phyloP scores from a whole-genome alignment of 768 basidiomycete genomes.

The Lactifluus echinatus region DNA sequence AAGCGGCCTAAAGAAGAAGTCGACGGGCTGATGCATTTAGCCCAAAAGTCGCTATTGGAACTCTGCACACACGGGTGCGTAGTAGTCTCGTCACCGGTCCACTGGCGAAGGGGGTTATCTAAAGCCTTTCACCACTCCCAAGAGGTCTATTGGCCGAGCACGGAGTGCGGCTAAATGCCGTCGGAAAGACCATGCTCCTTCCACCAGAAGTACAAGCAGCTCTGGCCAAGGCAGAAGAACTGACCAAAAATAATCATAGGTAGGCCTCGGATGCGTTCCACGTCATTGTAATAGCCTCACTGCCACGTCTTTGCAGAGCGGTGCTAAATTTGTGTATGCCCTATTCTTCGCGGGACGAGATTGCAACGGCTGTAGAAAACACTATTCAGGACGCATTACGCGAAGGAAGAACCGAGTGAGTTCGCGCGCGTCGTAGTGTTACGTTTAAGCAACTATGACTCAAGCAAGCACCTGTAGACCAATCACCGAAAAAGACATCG shows the following conservation, averaged over 20 bases:
- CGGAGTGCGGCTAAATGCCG: conserved; percentile 74
- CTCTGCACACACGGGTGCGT: conserved; percentile 74
- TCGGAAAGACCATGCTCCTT: conserved; percentile 70
- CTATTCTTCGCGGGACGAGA: conserved; percentile 88
- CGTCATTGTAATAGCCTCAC: background rate
- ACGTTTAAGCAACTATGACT: conserved; percentile 1
- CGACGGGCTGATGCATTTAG: conserved; percentile 76
- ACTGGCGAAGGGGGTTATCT: background rate
- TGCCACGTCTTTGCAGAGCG: conserved; percentile 39
- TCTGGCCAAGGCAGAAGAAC: conserved; percentile 57
- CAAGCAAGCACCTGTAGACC: conserved; percentile 24
- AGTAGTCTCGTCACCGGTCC: background rate
- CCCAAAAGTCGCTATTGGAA: conserved; percentile 68
- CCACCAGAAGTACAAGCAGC: conserved; percentile 68
- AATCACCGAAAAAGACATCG: conserved; percentile 63
- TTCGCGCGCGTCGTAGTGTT: background rate
- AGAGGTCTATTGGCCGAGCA: conserved; percentile 77
- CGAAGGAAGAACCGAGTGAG: conserved; percentile 26
- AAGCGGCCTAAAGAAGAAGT: conserved; percentile 82
- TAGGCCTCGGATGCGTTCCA: conserved; percentile 24
- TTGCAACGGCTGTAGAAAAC: conserved; percentile 64
- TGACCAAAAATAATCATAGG: conserved; percentile 71
- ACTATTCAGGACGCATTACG: conserved; percentile 37
- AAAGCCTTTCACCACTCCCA: background rate
- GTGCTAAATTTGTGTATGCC: conserved; percentile 91